A percentile compares a stretch with the other conserved stretches of the same genome.
These are phyloP conservation scores for Prunus armeniaca DNA, from an alignment of 306 rosid species.

Conservation along the genomic window DNA sequence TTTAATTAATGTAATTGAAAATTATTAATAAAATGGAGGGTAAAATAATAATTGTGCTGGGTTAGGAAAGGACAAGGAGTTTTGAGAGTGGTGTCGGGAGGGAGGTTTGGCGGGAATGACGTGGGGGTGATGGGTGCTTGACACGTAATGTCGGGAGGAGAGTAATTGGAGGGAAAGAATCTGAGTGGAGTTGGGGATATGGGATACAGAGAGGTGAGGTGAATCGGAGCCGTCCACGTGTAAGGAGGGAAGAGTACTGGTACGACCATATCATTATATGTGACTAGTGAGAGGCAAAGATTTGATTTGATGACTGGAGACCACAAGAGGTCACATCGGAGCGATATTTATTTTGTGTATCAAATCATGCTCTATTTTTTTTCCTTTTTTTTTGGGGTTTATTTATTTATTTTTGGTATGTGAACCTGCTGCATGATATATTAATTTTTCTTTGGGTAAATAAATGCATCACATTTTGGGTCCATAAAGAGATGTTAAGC, in stretches of 20 bases:
- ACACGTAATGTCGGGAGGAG: conserved; percentile 27
- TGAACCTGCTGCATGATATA: too few relatives aligned
- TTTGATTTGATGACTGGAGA: conserved; percentile 51
- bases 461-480: too few relatives aligned
- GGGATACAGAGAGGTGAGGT: conserved; percentile 26
- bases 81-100: neutral
- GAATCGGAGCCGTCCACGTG: conserved; percentile 38
- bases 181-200: conserved; percentile 17
- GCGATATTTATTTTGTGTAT: neutral
- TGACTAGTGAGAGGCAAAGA: conserved; percentile 17
- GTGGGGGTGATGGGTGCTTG: conserved; percentile 24
- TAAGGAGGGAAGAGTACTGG: neutral
- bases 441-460: too few relatives aligned
- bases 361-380: too few relatives aligned
- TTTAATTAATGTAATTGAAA: neutral
- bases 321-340: conserved; percentile 30
- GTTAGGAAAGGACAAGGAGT: neutral
- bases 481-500: too few relatives aligned
- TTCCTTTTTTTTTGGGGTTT: too few relatives aligned
- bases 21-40: neutral
- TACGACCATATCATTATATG: neutral
- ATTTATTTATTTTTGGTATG: too few relatives aligned
- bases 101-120: conserved; percentile 19
- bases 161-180: conserved; percentile 49
- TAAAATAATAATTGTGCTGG: neutral